Evolutionary conservation across 306 rosid species (phyloP).

Genomic region (Hippophae gyantsensis): DNA sequence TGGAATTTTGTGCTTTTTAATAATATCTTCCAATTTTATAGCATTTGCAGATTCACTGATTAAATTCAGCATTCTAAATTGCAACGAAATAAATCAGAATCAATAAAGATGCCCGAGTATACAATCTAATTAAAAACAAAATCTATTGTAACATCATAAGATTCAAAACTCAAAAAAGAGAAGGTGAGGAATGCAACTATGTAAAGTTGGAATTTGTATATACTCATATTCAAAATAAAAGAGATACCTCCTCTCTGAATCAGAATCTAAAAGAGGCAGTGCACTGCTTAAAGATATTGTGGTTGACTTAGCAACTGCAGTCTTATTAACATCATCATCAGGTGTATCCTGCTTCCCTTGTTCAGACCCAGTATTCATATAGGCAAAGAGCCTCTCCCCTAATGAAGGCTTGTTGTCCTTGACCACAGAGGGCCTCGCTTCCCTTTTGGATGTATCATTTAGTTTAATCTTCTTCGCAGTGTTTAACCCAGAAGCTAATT

Average conservation of each 20-base stretch:
- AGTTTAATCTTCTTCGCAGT: conserved; percentile 33
- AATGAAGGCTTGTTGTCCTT: conserved; percentile 30
- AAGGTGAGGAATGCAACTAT: conserved; percentile 8
- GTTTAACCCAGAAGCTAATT: conserved; percentile 29
- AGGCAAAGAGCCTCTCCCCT: conserved; percentile 28
- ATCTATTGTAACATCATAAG: no score
- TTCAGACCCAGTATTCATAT: conserved; percentile 23
- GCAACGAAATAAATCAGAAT: conserved; percentile 11
- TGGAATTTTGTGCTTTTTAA: conserved; percentile 42
- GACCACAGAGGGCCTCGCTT: conserved; percentile 18
- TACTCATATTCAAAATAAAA: conserved; percentile 3
- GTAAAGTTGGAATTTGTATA: not conserved
- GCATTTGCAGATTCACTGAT: conserved; percentile 53
- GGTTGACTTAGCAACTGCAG: conserved; percentile 18
- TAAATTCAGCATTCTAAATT: conserved; percentile 50
- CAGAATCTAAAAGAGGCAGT: conserved; percentile 40
- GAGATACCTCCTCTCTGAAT: conserved; percentile 61
- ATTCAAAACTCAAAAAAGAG: not conserved
- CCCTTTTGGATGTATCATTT: conserved; percentile 31
- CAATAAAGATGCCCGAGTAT: not conserved
- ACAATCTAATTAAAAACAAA: no score
- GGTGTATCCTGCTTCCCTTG: conserved; percentile 24
- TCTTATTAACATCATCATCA: conserved; percentile 26
- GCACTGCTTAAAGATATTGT: conserved; percentile 23
- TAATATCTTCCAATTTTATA: conserved; percentile 47